These are phyloP conservation scores for Pythium chondricola DNA, from an alignment of 352 stramenopile species.

Conservation along the genomic window DNA sequence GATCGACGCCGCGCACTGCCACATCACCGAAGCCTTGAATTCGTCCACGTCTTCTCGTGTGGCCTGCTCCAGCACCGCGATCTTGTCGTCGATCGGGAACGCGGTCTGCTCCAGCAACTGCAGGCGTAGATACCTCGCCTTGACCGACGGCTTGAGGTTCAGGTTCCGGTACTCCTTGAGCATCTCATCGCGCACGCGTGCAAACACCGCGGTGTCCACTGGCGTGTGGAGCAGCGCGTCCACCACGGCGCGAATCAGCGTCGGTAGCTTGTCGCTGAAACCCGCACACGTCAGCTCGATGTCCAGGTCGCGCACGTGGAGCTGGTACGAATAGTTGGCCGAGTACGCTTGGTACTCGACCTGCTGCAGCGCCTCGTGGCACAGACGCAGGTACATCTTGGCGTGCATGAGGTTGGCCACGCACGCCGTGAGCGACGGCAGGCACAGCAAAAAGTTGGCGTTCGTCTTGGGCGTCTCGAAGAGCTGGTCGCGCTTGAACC, in stretches of 20 bases:
- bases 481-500: constrained; percentile 61
- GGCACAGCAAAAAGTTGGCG: constrained; percentile 53
- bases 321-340: constrained; percentile 46
- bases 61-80: constrained; percentile 26
- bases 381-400: constrained; percentile 61
- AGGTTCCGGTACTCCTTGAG: constrained; percentile 62
- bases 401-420: constrained; percentile 45
- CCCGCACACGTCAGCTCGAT: constrained; percentile 61
- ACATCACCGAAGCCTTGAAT: constrained; percentile 19
- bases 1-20: constrained; percentile 22
- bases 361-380: constrained; percentile 62
- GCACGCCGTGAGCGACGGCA: constrained; percentile 39
- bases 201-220: constrained; percentile 34
- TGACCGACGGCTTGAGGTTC: constrained; percentile 53
- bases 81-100: constrained; percentile 54
- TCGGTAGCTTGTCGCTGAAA: constrained; percentile 63
- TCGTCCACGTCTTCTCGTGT: constrained; percentile 4
- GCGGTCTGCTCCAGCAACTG: constrained; percentile 57
- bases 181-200: constrained; percentile 48
- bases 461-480: constrained; percentile 70
- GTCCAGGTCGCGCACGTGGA: constrained; percentile 54
- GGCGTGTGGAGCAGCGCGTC: constrained; percentile 27
- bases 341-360: constrained; percentile 54
- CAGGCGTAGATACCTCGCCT: constrained; percentile 61
- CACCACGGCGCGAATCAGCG: constrained; percentile 45